These are phyloP conservation scores for Arthrobotrys entomopaga DNA, from an alignment of 2,329 filamentous ascomycete genomes.

Conservation along the genomic window DNA sequence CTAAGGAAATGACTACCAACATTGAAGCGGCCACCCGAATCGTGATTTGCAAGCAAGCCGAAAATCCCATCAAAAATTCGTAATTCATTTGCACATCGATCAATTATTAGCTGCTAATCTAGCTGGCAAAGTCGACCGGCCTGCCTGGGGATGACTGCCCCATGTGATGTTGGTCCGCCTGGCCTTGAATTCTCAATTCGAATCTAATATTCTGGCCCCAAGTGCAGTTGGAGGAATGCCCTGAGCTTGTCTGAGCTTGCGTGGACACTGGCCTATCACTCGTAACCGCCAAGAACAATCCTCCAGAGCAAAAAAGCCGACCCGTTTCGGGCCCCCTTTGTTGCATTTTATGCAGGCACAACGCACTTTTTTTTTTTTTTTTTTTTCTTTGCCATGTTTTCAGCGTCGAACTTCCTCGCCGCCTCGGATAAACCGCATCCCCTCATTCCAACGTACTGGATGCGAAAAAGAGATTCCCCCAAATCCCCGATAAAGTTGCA, in stretches of 20 bases:
- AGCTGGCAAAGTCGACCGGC: too few relatives aligned
- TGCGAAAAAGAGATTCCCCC: not conserved
- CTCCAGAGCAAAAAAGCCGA: constrained; percentile 8
- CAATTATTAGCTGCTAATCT: too few relatives aligned
- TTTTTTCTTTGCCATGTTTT: not conserved
- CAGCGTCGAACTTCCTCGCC: not conserved
- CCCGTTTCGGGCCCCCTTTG: constrained; percentile 6
- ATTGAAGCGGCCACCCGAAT: not conserved
- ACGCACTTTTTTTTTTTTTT: constrained; percentile 13
- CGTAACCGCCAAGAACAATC: constrained; percentile 28
- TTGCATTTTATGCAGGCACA: constrained; percentile 40
- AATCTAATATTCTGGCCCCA: too few relatives aligned
- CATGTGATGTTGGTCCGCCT: constrained; percentile 31
- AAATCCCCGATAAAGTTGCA: constrained; percentile 5
- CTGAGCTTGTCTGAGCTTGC: constrained; percentile 34
- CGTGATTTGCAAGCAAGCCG: not conserved
- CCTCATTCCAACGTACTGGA: too few relatives aligned
- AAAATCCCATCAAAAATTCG: too few relatives aligned
- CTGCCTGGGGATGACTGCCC: constrained; percentile 14
- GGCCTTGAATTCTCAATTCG: not conserved
- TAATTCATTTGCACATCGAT: too few relatives aligned
- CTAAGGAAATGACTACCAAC: not conserved
- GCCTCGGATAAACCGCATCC: not conserved
- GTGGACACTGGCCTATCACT: constrained; percentile 42
- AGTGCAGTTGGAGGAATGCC: constrained; percentile 23